Evolutionary conservation across 2,329 filamentous ascomycete species (phyloP), one percentile per base, ranked within the genome.

Genomic region (Aspergillus viridinutans): DNA sequence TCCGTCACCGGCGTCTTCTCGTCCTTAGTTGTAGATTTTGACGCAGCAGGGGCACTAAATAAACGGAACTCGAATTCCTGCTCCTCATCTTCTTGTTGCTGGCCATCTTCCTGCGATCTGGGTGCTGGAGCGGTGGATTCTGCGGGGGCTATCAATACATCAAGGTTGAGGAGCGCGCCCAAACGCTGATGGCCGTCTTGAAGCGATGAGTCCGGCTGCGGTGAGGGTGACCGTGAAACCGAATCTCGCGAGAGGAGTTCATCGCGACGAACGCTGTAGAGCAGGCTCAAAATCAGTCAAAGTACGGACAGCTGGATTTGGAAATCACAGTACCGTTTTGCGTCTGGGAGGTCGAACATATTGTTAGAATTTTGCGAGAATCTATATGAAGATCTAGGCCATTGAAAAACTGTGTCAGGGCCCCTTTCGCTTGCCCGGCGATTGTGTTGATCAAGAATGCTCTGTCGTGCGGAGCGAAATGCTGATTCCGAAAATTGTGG

Each of bases 51-150:
- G 1, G 68, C 69, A 47, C 68, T 73, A 64, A 77, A 77, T 14
- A 77, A 59, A 7, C 75, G 70, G 59, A 77, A 77, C 52, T 77
- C 75, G 54, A 76, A 77, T 58, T 76, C 75, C 55, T 76, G 72
- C 54, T 77, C 75, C 32, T 75, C 72, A 1, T 73, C 72, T 21
- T 47, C 32, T 51, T 14, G 47, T n/a, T 25, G 47, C 40, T 14
- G 52, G 42, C 20, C 52, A 42, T 50, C 12, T 8, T 53, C 51
- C 58, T 57, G 3, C 59, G 52, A 4, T 55, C 29, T 23, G 29
- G 14, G 12, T 52, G 26, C 32, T 14, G 29, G 40, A 12, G 10
- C 35, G 9, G n/a, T 21, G 51, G 21, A 21, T 58, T 49, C 7
- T 51, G 43, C 28, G 4, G 57, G 38, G 1, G 55, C 45, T 35